phyloP scores from a whole-genome alignment of 805 yeast species.

The Ogataea neopini region DNA sequence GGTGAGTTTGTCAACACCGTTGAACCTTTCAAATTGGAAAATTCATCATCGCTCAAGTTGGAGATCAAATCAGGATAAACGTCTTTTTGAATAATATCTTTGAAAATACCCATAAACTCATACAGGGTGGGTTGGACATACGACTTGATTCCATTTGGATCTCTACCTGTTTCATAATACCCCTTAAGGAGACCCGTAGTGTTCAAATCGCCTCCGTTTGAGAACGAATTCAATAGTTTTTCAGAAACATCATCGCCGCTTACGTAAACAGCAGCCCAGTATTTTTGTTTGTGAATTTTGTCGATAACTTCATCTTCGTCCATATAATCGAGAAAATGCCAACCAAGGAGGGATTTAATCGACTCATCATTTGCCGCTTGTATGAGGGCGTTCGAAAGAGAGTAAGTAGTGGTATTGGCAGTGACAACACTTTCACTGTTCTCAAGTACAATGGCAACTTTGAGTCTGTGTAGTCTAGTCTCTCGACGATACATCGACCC shows the following conservation, averaged over 20 bases:
- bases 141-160: slow-evolving; percentile 47
- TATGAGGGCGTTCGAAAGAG: slow-evolving; percentile 35
- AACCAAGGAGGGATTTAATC: slow-evolving; percentile 32
- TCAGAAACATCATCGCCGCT: slow-evolving; percentile 45
- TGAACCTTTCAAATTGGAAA: slow-evolving; percentile 26
- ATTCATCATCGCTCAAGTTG: slow-evolving; percentile 18
- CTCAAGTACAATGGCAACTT: slow-evolving; percentile 42
- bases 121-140: slow-evolving; percentile 47
- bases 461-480: slow-evolving; percentile 35
- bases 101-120: slow-evolving; percentile 37
- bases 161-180: slow-evolving; percentile 65
- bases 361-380: slow-evolving; percentile 17
- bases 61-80: slow-evolving; percentile 34
- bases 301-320: slow-evolving; percentile 40
- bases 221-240: slow-evolving; percentile 41
- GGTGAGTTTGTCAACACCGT: slow-evolving; percentile 28
- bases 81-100: slow-evolving; percentile 13
- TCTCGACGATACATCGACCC: slow-evolving; percentile 41
- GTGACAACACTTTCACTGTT: slow-evolving; percentile 21
- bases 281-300: slow-evolving; percentile 53
- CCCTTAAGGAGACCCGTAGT: slow-evolving; percentile 26
- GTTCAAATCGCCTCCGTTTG: slow-evolving; percentile 33
- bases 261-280: slow-evolving; percentile 66
- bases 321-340: slow-evolving; percentile 37
- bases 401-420: slow-evolving; percentile 23